Base-by-base conservation (phyloP, 768 basidiomycete species). In the Boletus insuetus region DNA sequence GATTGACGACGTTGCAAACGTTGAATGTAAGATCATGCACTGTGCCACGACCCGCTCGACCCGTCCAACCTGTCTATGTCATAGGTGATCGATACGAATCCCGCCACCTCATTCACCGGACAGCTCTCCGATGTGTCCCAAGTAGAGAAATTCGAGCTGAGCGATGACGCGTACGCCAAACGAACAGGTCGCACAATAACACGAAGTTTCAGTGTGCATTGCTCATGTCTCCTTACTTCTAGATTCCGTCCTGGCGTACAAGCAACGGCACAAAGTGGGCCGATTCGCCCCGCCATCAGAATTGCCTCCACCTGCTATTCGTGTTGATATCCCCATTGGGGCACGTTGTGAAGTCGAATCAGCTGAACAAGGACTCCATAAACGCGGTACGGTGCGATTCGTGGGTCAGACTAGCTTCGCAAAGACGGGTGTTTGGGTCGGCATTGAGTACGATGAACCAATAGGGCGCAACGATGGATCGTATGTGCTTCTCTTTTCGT, bases 361-460 rank as follows among this genome's bases (percentile, higher is more conserved):
- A 0, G 60, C 73, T 8, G 89, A 89, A 46, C 78, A 82, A 13
- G 87, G 81, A 1, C 73, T 93, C 52, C 81, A 78, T 47, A 91
- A 91, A 69, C 82, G 91, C 6, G 96, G 96, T 0, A 85, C 84
- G 0, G 86, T 98, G 40, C 79, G 86, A n/a, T 98, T 86, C 62
- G 85, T 94, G 26, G 96, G 96, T 0, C 69, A 75, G 37, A 92
- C 94, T 0, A 77, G 79, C 53, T 97, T 98, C 65, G 82, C 79
- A 55, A 81, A 76, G 14, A 67, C 71, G 4, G 83, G 87, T 0
- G 71, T 83, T 1, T 98, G 95, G 95, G 81, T 98, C 1, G 96
- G 96, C 0, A 78, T 98, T 19, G 92, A 96, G 69, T 91, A 94
- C 65, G 96, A 98, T 66, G 96, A 98, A 64, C 95, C 96, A 4